phyloP scores from a whole-genome alignment of 2,329 filamentous ascomycete species.

The Phialophora verrucosa region DNA sequence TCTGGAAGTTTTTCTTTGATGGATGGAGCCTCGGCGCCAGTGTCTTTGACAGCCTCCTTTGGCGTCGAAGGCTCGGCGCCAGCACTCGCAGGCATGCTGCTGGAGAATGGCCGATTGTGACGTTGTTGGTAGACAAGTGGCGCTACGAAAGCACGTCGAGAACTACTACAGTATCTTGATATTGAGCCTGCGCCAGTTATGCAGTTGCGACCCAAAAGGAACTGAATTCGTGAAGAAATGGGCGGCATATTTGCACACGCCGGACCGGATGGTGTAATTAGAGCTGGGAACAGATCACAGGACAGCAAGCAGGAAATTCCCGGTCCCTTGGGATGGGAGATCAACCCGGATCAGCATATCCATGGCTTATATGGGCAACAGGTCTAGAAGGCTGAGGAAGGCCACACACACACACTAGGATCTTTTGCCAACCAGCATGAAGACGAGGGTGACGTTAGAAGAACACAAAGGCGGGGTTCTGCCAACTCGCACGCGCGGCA shows the following conservation, averaged over 20 bases:
- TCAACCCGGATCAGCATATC: slow-evolving; percentile 3
- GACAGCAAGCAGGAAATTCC: neutral
- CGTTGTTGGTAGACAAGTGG: neutral
- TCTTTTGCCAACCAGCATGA: neutral
- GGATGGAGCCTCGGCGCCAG: slow-evolving; percentile 16
- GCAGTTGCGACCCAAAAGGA: slow-evolving; percentile 12
- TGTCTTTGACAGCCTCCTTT: slow-evolving; percentile 9
- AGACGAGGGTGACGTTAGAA: slow-evolving; percentile 12
- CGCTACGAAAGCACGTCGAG: neutral
- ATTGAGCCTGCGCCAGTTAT: slow-evolving; percentile 5
- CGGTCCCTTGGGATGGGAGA: neutral
- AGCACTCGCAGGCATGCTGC: neutral
- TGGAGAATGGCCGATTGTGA: slow-evolving; percentile 5
- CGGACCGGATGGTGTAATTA: neutral
- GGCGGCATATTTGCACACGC: slow-evolving; percentile 10
- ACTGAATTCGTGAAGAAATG: neutral
- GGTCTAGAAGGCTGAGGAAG: neutral
- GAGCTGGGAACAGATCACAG: neutral
- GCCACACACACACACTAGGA: neutral
- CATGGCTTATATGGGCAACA: neutral
- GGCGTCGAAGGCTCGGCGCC: neutral
- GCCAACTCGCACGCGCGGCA: neutral
- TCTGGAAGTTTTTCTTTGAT: slow-evolving; percentile 33
- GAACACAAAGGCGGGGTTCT: slow-evolving; percentile 7
- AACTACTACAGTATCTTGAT: slow-evolving; percentile 19